Evolutionary conservation across 1,284 basidiomycete species (phyloP).

Genomic region (Takashimella tepidaria): DNA sequence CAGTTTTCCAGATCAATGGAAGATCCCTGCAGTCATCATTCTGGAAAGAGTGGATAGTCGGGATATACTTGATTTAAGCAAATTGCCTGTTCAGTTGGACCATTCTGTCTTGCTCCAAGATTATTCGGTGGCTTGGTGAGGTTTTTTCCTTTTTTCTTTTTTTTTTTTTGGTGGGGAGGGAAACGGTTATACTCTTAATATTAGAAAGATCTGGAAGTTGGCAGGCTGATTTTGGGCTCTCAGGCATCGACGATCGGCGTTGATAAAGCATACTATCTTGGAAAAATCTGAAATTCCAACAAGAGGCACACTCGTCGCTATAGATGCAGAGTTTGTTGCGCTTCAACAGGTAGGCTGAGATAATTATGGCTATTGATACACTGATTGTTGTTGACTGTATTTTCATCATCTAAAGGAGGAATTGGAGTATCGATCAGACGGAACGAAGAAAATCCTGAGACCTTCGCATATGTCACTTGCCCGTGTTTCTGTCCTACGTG

Average conservation of each 20-base stretch:
- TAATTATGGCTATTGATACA: too few species aligned
- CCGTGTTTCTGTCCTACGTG: slow-evolving; percentile 88
- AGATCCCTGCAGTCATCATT: slow-evolving; percentile 86
- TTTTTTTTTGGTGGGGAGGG: too few species aligned
- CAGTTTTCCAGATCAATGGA: slow-evolving; percentile 84
- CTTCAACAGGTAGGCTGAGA: slow-evolving; percentile 81
- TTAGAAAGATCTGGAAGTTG: too few species aligned
- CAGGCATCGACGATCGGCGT: slow-evolving; percentile 66
- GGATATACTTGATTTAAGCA: slow-evolving; percentile 59
- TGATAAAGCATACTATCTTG: slow-evolving; percentile 74
- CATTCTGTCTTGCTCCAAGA: slow-evolving; percentile 74
- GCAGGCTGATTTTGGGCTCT: too few species aligned
- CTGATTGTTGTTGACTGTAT: too few species aligned
- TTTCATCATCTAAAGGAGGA: too few species aligned
- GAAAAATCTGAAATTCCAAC: slow-evolving; percentile 70
- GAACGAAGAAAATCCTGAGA: slow-evolving; percentile 84
- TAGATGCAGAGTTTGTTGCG: slow-evolving; percentile 96
- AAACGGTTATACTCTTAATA: slow-evolving; percentile 9
- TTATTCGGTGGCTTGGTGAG: slow-evolving; percentile 76
- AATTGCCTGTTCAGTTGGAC: slow-evolving; percentile 65
- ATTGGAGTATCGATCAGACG: slow-evolving; percentile 88
- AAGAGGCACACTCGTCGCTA: slow-evolving; percentile 82
- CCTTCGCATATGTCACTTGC: slow-evolving; percentile 89
- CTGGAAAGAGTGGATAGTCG: slow-evolving; percentile 69
- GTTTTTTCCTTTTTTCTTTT: slow-evolving; percentile 7